phyloP scores from a whole-genome alignment of 2,329 filamentous ascomycete genomes.

The Fusarium musae region DNA sequence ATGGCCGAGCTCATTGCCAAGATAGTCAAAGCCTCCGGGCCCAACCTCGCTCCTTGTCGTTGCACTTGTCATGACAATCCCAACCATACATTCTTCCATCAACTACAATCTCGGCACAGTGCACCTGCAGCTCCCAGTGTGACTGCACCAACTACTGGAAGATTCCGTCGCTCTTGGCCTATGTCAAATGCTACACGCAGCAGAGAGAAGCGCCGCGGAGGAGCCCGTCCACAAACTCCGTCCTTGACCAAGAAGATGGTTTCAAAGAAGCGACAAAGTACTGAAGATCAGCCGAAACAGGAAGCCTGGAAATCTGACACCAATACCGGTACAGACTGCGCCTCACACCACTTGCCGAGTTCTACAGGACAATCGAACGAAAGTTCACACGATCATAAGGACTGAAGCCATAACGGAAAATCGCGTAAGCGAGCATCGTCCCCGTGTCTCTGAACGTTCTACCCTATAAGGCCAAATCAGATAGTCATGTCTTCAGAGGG shows the following conservation, averaged over 20 bases:
- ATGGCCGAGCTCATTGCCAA: constrained; percentile 45
- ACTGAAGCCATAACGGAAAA: constrained; percentile 7
- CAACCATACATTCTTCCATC: constrained; percentile 14
- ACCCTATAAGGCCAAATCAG: not conserved
- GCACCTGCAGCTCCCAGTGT: not conserved
- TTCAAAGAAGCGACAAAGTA: not conserved
- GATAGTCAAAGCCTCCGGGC: constrained; percentile 40
- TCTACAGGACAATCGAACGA: constrained; percentile 19
- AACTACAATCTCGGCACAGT: constrained; percentile 21
- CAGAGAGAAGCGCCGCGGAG: constrained; percentile 10
- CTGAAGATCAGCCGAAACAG: not conserved
- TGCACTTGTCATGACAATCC: constrained; percentile 37
- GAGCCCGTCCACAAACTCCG: not conserved
- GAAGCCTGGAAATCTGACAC: constrained; percentile 10
- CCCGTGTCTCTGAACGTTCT: not conserved
- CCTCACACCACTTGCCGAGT: constrained; percentile 20
- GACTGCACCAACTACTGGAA: constrained; percentile 36
- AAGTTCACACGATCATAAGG: constrained; percentile 21
- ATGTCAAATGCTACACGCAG: not conserved
- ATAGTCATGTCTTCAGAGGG: not conserved
- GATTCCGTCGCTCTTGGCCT: constrained; percentile 35
- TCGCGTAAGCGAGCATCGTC: not conserved
- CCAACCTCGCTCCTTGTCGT: constrained; percentile 26
- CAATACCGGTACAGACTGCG: constrained; percentile 19
- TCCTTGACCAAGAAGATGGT: constrained; percentile 1